These are phyloP conservation scores for Penicillium digitatum DNA, from an alignment of 2,329 filamentous ascomycete species.

Conservation along the genomic window DNA sequence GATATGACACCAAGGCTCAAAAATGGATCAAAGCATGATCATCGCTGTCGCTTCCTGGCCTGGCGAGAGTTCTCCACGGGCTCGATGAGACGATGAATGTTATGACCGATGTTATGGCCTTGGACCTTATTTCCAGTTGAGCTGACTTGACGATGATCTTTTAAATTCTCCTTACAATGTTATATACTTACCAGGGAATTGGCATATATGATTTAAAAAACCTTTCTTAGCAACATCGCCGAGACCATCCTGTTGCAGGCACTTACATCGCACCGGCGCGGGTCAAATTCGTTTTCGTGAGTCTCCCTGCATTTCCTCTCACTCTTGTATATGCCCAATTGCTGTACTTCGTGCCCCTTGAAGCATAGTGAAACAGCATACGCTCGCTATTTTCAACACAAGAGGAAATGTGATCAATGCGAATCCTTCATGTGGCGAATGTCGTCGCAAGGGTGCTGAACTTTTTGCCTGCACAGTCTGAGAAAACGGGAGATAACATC, in stretches of 20 bases:
- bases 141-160: background rate
- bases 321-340: background rate
- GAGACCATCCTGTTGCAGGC: constrained; percentile 14
- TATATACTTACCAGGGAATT: background rate
- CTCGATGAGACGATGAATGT: background rate
- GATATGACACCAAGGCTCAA: constrained; percentile 56
- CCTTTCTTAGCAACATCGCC: constrained; percentile 1
- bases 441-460: constrained; percentile 26
- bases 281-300: constrained; percentile 6
- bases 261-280: background rate
- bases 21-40: constrained; percentile 47
- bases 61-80: background rate
- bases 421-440: constrained; percentile 30
- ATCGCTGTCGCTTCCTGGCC: background rate
- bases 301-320: constrained; percentile 14
- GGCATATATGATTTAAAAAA: background rate
- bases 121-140: background rate
- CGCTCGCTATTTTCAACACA: constrained; percentile 29
- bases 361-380: constrained; percentile 27
- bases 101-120: background rate
- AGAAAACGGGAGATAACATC: constrained; percentile 23
- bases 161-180: background rate
- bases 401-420: constrained; percentile 31
- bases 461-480: constrained; percentile 27
- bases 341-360: constrained; percentile 23